Base-by-base conservation (phyloP, 2,329 filamentous ascomycete genomes). In the Claviceps humidiphila region DNA sequence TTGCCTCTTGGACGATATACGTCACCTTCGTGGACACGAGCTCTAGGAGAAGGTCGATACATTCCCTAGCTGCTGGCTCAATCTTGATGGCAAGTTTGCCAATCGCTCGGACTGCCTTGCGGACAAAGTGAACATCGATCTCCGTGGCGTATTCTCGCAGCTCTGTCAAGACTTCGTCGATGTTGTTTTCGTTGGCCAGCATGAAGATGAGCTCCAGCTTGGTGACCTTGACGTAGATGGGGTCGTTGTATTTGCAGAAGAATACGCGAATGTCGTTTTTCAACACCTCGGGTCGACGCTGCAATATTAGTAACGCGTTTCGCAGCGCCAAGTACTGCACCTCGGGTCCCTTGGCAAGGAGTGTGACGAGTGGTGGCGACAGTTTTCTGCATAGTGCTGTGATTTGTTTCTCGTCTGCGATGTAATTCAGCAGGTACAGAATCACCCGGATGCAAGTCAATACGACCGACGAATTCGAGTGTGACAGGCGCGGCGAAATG, bases 181-280 rank as follows among this genome's bases (percentile, higher is more conserved):
- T 98, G 66, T 98, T 98, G 62, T 84, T 86, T 68, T 96, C 89
- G 38, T 82, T 95, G 7, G 93, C 93, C 55, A 98, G 78, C 93
- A 97, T 98, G 69, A 98, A 98, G 59, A 98, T 97, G 60, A 98
- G 79, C 70, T 98, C 93, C 49, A 98, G 77, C 70, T 98, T 98
- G 16, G 93, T 98, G 50, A 98, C 93, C 69, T 98, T 98, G 71
- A 98, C 93, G 66, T 97, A 98, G 58, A 98, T 98, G 0, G 93
- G 93, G 64, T 98, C 93, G 67, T 98, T 98, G 71, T 98, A 98
- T 75, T 98, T 98, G 81, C 93, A 98, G 71, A 98, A 98, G 72
- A 98, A 98, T 37, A 98, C 93, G 47, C 93, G 82, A 56, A 98
- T 97, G 67, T 98, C 93, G 68, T 96, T 97, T 57, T 89, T 82